These are phyloP conservation scores for Fusarium pseudoanthophilum DNA, from an alignment of 2,329 filamentous ascomycete species.

Conservation along the genomic window DNA sequence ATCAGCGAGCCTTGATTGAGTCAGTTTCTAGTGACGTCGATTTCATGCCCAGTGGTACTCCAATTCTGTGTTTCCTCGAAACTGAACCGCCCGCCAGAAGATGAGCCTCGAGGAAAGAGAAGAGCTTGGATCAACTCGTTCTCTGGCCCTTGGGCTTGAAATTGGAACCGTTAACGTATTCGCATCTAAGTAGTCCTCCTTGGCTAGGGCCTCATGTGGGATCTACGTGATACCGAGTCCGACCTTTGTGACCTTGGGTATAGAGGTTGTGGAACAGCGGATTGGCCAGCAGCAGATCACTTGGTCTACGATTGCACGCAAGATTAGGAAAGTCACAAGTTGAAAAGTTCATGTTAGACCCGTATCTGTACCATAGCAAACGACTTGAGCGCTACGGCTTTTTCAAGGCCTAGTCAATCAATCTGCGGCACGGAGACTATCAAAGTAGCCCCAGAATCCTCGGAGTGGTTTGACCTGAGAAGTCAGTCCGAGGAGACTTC, in stretches of 20 bases:
- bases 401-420: slow-evolving; percentile 66
- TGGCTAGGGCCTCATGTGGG: neutral
- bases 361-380: slow-evolving; percentile 73
- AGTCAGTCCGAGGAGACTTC: slow-evolving; percentile 64
- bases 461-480: slow-evolving; percentile 53
- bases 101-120: neutral
- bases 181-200: neutral
- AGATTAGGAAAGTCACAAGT: slow-evolving; percentile 5
- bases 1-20: neutral
- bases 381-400: slow-evolving; percentile 68
- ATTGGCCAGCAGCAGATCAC: neutral
- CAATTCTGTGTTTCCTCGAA: neutral
- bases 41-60: neutral
- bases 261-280: neutral
- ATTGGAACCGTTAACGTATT: neutral
- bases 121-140: neutral
- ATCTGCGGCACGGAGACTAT: slow-evolving; percentile 71
- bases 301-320: neutral
- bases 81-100: neutral
- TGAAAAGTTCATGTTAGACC: slow-evolving; percentile 62
- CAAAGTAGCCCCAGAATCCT: slow-evolving; percentile 66
- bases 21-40: neutral
- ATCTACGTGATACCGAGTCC: neutral
- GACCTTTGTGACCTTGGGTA: too few relatives aligned
- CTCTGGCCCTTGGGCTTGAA: neutral